A percentile compares a stretch with the other conserved stretches of the same genome.
These are phyloP conservation scores for Beauveria bassiana DNA, from an alignment of 2,329 filamentous ascomycete genomes.

Conservation along the genomic window DNA sequence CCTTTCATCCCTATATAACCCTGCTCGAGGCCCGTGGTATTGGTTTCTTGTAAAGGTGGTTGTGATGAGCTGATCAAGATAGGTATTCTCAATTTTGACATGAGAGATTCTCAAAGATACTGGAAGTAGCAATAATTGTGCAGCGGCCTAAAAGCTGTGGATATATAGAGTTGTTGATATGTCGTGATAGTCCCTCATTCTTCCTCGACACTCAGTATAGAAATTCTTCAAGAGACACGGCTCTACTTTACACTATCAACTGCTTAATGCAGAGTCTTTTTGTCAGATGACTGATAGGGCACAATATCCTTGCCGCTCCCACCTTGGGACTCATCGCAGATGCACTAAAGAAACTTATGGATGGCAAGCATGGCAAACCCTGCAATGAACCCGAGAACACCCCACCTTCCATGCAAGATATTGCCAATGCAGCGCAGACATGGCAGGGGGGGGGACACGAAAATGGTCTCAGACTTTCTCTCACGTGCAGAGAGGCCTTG, in stretches of 20 bases:
- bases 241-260: too few species aligned
- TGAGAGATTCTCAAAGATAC: background rate
- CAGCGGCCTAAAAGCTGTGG: background rate
- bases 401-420: background rate
- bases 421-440: background rate
- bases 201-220: background rate
- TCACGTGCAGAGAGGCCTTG: constrained; percentile 11
- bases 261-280: too few species aligned
- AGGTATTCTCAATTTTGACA: background rate
- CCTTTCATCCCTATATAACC: background rate
- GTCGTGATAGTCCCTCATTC: background rate
- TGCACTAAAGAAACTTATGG: background rate
- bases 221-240: background rate
- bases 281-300: background rate
- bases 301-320: background rate
- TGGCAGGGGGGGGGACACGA: constrained; percentile 15
- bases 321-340: background rate
- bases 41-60: background rate
- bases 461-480: constrained; percentile 13
- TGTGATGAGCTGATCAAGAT: background rate
- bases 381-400: too few species aligned
- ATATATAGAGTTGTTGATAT: background rate
- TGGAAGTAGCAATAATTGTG: background rate
- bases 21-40: background rate
- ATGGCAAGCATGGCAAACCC: background rate